Percentiles rank a stretch among this genome's conserved stretches.
Evolutionary conservation across 305 asterid species (phyloP).

Genomic region (Fraxinus velutina): DNA sequence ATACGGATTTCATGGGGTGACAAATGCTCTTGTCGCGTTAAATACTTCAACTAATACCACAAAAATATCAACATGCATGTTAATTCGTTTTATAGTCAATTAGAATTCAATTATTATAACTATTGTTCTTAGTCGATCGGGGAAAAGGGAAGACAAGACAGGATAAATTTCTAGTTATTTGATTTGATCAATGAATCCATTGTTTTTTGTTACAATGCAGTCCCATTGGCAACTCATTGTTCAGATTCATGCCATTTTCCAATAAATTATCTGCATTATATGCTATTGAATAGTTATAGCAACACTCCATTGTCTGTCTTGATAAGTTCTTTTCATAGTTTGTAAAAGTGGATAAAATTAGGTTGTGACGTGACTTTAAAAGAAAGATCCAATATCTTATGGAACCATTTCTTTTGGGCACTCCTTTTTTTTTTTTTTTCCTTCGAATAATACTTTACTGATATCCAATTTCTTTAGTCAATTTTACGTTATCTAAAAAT

Average conservation of each 20-base stretch:
- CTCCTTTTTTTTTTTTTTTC: no score
- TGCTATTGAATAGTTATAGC: background rate
- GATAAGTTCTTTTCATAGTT: background rate
- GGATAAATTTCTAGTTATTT: background rate
- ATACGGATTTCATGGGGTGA: background rate
- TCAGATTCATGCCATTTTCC: background rate
- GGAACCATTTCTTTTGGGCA: background rate
- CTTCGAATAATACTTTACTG: background rate
- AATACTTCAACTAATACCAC: background rate
- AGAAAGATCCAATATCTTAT: background rate
- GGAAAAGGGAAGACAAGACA: background rate
- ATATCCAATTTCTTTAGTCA: background rate
- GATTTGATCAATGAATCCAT: background rate
- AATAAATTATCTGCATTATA: background rate
- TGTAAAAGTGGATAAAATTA: background rate
- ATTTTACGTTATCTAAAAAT: background rate
- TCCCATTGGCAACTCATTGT: background rate
- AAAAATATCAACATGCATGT: background rate
- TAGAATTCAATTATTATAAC: background rate
- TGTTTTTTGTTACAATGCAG: background rate
- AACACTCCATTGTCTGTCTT: background rate
- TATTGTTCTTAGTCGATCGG: background rate
- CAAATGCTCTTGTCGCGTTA: background rate
- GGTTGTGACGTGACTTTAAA: background rate
- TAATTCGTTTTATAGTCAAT: background rate